A percentile compares a stretch with the other conserved stretches of the same genome.
Conservation (phyloP, 108 stramenopile genomes). For the Cyclotella baltica region DNA sequence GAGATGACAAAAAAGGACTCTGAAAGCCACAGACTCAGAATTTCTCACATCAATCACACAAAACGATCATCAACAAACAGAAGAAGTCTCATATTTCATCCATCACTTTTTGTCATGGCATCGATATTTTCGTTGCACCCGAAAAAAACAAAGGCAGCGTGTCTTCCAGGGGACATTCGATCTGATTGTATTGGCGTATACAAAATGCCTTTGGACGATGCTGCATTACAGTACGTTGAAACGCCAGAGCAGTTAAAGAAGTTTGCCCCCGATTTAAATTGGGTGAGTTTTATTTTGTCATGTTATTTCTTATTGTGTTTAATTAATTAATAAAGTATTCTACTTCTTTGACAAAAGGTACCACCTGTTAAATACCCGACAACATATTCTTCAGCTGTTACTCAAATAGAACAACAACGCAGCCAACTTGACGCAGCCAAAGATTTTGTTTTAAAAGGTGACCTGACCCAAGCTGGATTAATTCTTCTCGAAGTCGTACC, state of each 20-base stretch:
- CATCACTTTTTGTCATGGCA: neutral
- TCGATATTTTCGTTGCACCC: slow-evolving; percentile 8
- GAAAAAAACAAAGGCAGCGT: slow-evolving; percentile 56
- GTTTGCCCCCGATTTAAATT: slow-evolving; percentile 75
- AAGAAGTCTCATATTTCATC: neutral
- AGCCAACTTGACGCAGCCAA: slow-evolving; percentile 50
- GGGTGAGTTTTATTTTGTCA: slow-evolving; percentile 34
- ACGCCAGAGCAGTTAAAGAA: slow-evolving; percentile 63
- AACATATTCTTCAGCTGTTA: slow-evolving; percentile 44
- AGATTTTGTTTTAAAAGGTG: slow-evolving; percentile 60
- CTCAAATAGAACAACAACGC: slow-evolving; percentile 49
- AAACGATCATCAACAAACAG: neutral
- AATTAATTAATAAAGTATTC: neutral
- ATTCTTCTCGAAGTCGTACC: slow-evolving; percentile 70
- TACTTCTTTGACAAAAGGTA: no score
- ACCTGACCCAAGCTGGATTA: slow-evolving; percentile 68
- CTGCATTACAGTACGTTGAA: slow-evolving; percentile 54
- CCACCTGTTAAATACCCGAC: slow-evolving; percentile 63
- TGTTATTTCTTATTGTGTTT: neutral
- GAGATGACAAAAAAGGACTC: neutral
- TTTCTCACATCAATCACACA: neutral
- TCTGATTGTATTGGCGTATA: slow-evolving; percentile 84
- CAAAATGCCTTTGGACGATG: slow-evolving; percentile 80
- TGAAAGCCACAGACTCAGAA: neutral
- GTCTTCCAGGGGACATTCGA: slow-evolving; percentile 70